Evolutionary conservation across 176 grass and related monocot species (phyloP).

Genomic region (Musa beccarii): DNA sequence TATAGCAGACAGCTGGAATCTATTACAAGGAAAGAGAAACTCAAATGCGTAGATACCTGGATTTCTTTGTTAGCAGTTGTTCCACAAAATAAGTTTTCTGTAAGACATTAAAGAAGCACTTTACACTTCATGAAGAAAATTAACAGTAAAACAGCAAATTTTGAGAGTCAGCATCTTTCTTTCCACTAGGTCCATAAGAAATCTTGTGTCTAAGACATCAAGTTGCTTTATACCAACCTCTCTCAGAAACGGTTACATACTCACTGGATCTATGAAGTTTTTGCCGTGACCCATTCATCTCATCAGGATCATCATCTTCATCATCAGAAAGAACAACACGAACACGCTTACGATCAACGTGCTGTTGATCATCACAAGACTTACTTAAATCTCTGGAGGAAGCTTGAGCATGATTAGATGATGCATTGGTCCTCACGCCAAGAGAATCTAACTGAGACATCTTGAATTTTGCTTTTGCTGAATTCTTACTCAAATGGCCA

Average conservation of each 20-base stretch:
- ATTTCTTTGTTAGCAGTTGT: not conserved
- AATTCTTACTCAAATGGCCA: slow-evolving; percentile 38
- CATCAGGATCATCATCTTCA: slow-evolving; percentile 49
- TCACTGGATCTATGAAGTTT: slow-evolving; percentile 23
- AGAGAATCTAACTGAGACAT: slow-evolving; percentile 24
- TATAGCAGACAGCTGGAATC: not conserved
- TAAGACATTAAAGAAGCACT: not conserved
- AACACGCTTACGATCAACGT: slow-evolving; percentile 54
- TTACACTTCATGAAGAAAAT: not conserved
- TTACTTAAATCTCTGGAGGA: slow-evolving; percentile 29
- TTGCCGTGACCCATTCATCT: slow-evolving; percentile 37
- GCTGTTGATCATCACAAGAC: slow-evolving; percentile 30
- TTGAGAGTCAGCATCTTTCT: not conserved
- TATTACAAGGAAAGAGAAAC: not conserved
- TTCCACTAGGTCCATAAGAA: not conserved
- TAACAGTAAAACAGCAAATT: too few relatives aligned
- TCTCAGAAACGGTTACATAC: slow-evolving; percentile 31
- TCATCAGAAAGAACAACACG: slow-evolving; percentile 88
- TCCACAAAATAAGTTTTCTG: not conserved
- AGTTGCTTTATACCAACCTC: slow-evolving; percentile 22
- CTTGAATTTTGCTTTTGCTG: slow-evolving; percentile 39
- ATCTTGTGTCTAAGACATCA: slow-evolving; percentile 8
- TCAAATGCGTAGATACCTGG: slow-evolving; percentile 3
- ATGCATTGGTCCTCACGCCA: slow-evolving; percentile 25
- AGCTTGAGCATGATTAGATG: slow-evolving; percentile 25